These are phyloP conservation scores for Mycena epipterygia DNA, from an alignment of 768 basidiomycete species.

Conservation along the genomic window DNA sequence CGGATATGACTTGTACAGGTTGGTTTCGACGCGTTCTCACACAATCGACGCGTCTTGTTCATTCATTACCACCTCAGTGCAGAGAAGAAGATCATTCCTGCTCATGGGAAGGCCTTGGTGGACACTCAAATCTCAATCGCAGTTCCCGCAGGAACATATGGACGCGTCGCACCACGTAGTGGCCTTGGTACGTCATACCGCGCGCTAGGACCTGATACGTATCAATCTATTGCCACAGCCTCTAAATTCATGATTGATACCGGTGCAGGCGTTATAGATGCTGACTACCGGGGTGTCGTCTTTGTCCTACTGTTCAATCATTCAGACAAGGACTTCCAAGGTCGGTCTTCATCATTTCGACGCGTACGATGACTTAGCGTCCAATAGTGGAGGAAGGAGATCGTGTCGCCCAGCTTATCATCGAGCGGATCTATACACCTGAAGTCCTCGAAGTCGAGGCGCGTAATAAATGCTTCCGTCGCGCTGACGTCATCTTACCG, in stretches of 20 bases:
- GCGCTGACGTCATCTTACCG: constrained; percentile 19
- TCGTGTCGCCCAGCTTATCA: constrained; percentile 94
- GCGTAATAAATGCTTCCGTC: constrained; percentile 44
- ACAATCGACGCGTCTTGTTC: constrained; percentile 10
- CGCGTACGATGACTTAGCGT: not conserved
- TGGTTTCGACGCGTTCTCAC: constrained; percentile 38
- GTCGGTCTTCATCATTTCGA: constrained; percentile 51
- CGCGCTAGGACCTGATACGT: not conserved
- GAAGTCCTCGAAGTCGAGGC: constrained; percentile 90
- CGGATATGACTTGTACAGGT: constrained; percentile 97
- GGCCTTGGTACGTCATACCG: constrained; percentile 80
- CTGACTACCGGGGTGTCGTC: constrained; percentile 93
- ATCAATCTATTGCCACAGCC: constrained; percentile 60
- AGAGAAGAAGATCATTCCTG: constrained; percentile 86
- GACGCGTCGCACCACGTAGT: constrained; percentile 95
- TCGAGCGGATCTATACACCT: constrained; percentile 92
- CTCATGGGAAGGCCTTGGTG: constrained; percentile 91
- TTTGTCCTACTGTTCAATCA: constrained; percentile 95
- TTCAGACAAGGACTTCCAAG: constrained; percentile 90
- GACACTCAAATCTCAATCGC: constrained; percentile 95
- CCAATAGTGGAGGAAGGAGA: constrained; percentile 89
- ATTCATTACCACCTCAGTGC: constrained; percentile 65
- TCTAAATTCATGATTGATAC: constrained; percentile 99
- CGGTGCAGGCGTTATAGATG: constrained; percentile 97
- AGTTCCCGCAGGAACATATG: constrained; percentile 94